These are phyloP conservation scores for Kondoa subrosea DNA, from an alignment of 768 basidiomycete species.

Conservation along the genomic window DNA sequence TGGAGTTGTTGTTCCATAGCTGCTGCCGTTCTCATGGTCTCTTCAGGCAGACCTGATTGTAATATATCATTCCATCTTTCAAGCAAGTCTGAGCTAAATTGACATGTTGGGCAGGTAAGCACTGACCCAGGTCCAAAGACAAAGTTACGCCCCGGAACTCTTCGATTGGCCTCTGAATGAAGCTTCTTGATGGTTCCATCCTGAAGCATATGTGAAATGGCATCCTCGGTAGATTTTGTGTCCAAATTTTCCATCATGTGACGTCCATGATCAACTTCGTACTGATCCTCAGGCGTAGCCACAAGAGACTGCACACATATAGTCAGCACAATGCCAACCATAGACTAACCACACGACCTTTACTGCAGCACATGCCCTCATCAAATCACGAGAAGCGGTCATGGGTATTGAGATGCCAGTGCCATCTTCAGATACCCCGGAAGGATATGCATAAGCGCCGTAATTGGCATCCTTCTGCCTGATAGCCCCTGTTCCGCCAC, in stretches of 20 bases:
- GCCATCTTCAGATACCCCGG: neutral
- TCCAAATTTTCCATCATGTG: neutral
- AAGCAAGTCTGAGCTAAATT: neutral
- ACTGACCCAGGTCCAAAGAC: neutral
- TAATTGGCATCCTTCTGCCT: neutral
- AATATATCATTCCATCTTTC: neutral
- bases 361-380: neutral
- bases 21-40: neutral
- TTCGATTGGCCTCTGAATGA: neutral
- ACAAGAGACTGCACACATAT: neutral
- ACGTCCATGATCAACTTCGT: neutral
- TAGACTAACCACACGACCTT: neutral
- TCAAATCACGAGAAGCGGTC: neutral
- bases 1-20: neutral
- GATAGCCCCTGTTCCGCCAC: neutral
- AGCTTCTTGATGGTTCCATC: neutral
- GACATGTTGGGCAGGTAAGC: neutral
- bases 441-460: neutral
- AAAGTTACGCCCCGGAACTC: neutral
- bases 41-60: neutral
- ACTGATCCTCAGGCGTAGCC: neutral
- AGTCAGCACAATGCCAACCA: neutral
- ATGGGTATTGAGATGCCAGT: neutral
- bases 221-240: neutral
- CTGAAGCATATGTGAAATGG: neutral